Conservation (phyloP, 306 rosid species). For the Ochetophila trinervis region DNA sequence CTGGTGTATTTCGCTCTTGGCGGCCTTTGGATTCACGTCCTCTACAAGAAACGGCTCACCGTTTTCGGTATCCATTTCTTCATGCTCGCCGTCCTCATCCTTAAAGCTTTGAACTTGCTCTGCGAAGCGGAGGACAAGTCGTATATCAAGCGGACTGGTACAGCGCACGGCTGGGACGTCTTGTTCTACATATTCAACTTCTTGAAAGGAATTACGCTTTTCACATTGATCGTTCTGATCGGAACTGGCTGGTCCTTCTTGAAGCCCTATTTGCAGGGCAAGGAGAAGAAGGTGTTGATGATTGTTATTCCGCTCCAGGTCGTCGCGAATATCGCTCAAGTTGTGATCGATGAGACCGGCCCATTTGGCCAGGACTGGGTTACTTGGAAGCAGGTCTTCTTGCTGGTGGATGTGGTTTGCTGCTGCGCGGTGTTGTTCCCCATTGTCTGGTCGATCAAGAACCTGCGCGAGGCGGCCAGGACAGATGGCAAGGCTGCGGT, state of each 20-base stretch:
- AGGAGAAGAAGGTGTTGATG: slow-evolving; percentile 93
- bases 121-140: slow-evolving; percentile 94
- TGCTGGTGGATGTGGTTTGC: slow-evolving; percentile 87
- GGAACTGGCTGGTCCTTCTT: slow-evolving; percentile 97
- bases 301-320: slow-evolving; percentile 91
- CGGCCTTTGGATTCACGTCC: slow-evolving; percentile 56
- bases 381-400: slow-evolving; percentile 84
- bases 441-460: slow-evolving; percentile 95
- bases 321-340: slow-evolving; percentile 86
- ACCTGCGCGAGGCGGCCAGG: slow-evolving; percentile 86
- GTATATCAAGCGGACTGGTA: slow-evolving; percentile 77
- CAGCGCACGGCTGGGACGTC: slow-evolving; percentile 97
- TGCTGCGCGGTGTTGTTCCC: slow-evolving; percentile 95
- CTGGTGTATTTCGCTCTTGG: slow-evolving; percentile 51
- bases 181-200: slow-evolving; percentile 84
- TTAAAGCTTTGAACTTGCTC: slow-evolving; percentile 70
- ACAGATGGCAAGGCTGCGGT: slow-evolving; percentile 96
- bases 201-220: slow-evolving; percentile 75
- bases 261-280: slow-evolving; percentile 83
- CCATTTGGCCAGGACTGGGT: slow-evolving; percentile 80
- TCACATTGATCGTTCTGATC: slow-evolving; percentile 77
- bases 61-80: slow-evolving; percentile 78
- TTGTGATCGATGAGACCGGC: slow-evolving; percentile 73
- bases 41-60: slow-evolving; percentile 75
- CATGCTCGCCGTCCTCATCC: slow-evolving; percentile 78